Evolutionary conservation across 345 rosid genomes (phyloP), one percentile per base, ranked within the genome.

Genomic region (Eucalyptus polyanthemos): DNA sequence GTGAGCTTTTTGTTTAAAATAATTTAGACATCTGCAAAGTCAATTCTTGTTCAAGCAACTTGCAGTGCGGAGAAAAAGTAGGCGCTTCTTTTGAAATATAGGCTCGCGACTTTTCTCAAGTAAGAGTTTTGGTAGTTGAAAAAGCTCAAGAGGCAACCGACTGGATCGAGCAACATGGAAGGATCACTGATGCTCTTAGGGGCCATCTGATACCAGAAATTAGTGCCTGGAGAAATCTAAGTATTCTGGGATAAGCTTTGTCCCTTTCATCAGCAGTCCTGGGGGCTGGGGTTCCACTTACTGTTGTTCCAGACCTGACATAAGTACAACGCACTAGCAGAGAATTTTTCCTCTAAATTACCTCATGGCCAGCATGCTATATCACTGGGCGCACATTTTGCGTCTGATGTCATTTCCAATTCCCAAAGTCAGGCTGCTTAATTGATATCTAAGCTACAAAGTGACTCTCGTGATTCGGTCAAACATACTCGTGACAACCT

Each of bases 291-390:
- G 94, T 97, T 89, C 99, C 97, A 87, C 92, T 96, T 90, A 93
- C 98, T 89, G 92, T 97, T 67, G 98, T 97, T 92, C 98, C 98
- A 88, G 98, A 97, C 93, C 98, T 98, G 87, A 95, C 98, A 54
- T 98, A 93, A 93, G 96, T 91, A 88, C 98, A 95, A 80, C 95
- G 98, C 93, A 92, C 92, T 88, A 95, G 93, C 97, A 93, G 92
- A 96, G 97, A 93, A 93, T 96, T 86, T 93, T 95, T 89, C 99
- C 98, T 89, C 89, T 96, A 86, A 97, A 94, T 92, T 96, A 97
- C 91, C 95, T 94, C 88, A 93, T 96, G 65, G 95, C 97, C 58
- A 94, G 97, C 91, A 88, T 90, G 44, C 93, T 97, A 80, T 96
- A 95, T 90, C 95, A 96, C 85, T 97, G 98, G 99, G 93, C 94